Conservation (phyloP, 2,329 filamentous ascomycete species). For the Raffaelea albimanens region DNA sequence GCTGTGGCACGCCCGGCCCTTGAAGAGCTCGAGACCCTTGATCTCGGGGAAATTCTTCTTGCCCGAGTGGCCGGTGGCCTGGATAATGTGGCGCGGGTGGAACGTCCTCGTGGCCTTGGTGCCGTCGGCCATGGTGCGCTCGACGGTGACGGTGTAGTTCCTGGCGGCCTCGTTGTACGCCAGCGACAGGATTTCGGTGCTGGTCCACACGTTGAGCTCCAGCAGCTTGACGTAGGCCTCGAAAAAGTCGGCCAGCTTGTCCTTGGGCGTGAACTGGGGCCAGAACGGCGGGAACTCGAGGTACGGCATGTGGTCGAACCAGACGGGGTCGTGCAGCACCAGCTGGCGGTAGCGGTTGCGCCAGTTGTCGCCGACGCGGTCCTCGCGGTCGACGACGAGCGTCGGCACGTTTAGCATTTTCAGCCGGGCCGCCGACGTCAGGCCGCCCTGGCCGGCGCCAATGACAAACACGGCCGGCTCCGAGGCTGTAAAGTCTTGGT, state of each 20-base stretch:
- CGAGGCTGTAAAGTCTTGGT: constrained; percentile 35
- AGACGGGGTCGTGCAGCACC: constrained; percentile 59
- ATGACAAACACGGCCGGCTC: constrained; percentile 53
- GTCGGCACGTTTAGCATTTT: constrained; percentile 47
- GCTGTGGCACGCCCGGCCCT: constrained; percentile 46
- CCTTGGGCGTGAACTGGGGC: constrained; percentile 63
- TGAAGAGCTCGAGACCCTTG: constrained; percentile 42
- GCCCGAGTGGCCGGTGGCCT: constrained; percentile 59
- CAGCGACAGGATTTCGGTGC: constrained; percentile 35
- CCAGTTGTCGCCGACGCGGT: constrained; percentile 55
- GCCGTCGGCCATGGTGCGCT: constrained; percentile 34
- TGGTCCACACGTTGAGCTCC: constrained; percentile 61
- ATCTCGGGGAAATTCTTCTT: constrained; percentile 52
- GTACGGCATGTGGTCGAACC: constrained; percentile 53
- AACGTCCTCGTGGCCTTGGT: constrained; percentile 41
- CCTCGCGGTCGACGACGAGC: constrained; percentile 49
- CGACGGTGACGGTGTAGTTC: constrained; percentile 47
- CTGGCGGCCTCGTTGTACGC: constrained; percentile 40
- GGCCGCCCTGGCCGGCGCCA: constrained; percentile 51
- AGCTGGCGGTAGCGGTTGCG: constrained; percentile 53
- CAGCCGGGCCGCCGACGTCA: constrained; percentile 47
- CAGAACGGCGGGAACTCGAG: constrained; percentile 54
- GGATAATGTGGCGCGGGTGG: constrained; percentile 53
- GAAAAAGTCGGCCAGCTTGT: constrained; percentile 61
- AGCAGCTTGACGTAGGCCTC: constrained; percentile 54